These are phyloP conservation scores for Colletotrichum tropicale DNA, from an alignment of 2,329 filamentous ascomycete genomes.

Conservation along the genomic window DNA sequence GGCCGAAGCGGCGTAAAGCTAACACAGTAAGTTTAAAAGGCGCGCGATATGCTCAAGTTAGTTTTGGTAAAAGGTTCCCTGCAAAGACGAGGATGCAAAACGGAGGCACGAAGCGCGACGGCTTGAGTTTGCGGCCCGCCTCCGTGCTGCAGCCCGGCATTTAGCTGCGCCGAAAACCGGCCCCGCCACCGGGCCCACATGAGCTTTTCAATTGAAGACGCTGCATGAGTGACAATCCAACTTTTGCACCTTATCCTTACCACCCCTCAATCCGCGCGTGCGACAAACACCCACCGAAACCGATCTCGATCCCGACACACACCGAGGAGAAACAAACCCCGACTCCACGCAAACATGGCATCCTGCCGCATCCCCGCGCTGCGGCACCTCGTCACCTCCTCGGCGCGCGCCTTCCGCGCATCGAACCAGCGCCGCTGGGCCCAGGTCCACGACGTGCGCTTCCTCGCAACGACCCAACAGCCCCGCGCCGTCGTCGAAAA, in stretches of 20 bases:
- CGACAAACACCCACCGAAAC: neutral
- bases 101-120: neutral
- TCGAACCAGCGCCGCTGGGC: conserved; percentile 81
- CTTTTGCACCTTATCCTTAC: neutral
- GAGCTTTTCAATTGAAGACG: conserved; percentile 7
- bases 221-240: conserved; percentile 13
- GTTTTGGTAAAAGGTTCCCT: neutral
- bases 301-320: neutral
- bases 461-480: conserved; percentile 78
- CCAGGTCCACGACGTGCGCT: conserved; percentile 89
- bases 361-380: conserved; percentile 52
- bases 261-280: neutral
- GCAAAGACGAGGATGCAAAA: neutral
- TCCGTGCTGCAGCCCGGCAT: neutral
- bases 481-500: conserved; percentile 76
- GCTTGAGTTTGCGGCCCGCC: neutral
- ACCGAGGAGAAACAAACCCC: neutral
- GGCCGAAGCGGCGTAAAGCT: neutral
- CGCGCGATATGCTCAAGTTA: neutral
- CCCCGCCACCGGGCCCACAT: conserved; percentile 7
- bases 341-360: conserved; percentile 43
- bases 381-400: conserved; percentile 46
- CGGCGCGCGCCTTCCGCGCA: conserved; percentile 34
- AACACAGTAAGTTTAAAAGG: neutral
- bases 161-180: conserved; percentile 2